Percentiles rank a stretch among this genome's conserved stretches.
phyloP scores from a whole-genome alignment of 306 rosid genomes.

The Sophora flavescens region DNA sequence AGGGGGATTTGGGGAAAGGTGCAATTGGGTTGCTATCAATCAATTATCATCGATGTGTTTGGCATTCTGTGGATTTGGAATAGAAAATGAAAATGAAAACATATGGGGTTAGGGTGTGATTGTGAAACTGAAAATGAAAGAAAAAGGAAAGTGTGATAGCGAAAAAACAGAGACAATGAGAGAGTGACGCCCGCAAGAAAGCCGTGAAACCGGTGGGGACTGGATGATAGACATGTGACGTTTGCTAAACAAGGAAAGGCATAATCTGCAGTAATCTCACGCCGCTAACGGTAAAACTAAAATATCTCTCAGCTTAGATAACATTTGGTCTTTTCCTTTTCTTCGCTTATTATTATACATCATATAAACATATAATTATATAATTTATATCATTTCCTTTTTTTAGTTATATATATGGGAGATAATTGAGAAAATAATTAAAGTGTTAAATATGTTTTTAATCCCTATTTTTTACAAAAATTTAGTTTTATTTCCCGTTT shows the following conservation, averaged over 20 bases:
- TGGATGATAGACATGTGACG: not conserved
- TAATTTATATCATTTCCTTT: too few species aligned
- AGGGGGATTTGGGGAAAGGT: not conserved
- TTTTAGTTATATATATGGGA: too few species aligned
- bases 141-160: not conserved
- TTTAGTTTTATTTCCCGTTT: too few species aligned
- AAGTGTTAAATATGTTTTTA: too few species aligned
- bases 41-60: not conserved
- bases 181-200: conserved; percentile 27
- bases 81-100: too few species aligned
- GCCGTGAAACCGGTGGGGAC: conserved; percentile 37
- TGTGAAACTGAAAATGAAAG: too few species aligned
- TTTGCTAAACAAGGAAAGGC: conserved; percentile 19
- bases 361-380: too few species aligned
- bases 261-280: not conserved
- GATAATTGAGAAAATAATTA: too few species aligned
- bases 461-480: too few species aligned
- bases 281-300: not conserved
- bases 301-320: not conserved
- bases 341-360: too few species aligned
- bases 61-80: not conserved
- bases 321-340: not conserved
- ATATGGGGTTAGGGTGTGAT: too few species aligned
- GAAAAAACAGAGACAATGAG: conserved; percentile 18
- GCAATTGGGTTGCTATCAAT: not conserved